Evolutionary conservation across 2,329 filamentous ascomycete species (phyloP), one percentile per base, ranked within the genome.

Genomic region (Ophiocordyceps camponoti-floridani): DNA sequence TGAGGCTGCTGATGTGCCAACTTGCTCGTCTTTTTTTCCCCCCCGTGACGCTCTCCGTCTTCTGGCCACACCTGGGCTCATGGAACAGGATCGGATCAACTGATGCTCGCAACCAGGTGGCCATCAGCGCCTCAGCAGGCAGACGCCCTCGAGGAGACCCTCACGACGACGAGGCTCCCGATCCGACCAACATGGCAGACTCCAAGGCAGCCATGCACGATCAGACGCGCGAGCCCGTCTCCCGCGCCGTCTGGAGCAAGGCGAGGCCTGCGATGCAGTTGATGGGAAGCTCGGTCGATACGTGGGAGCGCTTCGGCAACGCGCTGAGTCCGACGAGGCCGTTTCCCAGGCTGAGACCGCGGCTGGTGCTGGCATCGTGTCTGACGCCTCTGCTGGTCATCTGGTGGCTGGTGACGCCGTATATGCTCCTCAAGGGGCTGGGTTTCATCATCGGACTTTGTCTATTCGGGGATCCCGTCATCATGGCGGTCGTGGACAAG

Each of bases 381-480:
- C 55, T 83, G 1, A 55, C 64, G 0, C 73, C 76, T 0, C 41
- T 77, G 0, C 56, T 79, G 0, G 52, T 77, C 0, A 51, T 62
- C 2, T 77, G 76, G 0, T 55, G 73, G 3, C 64, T 79, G 27
- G 64, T 69, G 0, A 71, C 68, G 0, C 70, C 75, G 0, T 77
- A 82, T 50, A 67, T 75, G 58, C 63, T 80, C 19, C 62, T 74
- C 40, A 91, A 89, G 55, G 70, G 71, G 2, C 59, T 73, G 2
- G 79, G 76, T 0, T 80, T 91, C 44, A 65, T 73, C 7, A 50
- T 75, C n/a, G 86, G 86, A 0, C 77, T 88, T 49, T 73, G 66
- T 2, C 86, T 93, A 64, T 94, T 93, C 50, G 83, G 82, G 1
- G 81, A 89, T 47, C 85, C 86, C 0, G 52, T 88, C 49, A 77